Percentiles rank a stretch among this genome's conserved stretches.
Evolutionary conservation across 805 yeast genomes (phyloP).

Genomic region (Blastobotrys mokoenaii): DNA sequence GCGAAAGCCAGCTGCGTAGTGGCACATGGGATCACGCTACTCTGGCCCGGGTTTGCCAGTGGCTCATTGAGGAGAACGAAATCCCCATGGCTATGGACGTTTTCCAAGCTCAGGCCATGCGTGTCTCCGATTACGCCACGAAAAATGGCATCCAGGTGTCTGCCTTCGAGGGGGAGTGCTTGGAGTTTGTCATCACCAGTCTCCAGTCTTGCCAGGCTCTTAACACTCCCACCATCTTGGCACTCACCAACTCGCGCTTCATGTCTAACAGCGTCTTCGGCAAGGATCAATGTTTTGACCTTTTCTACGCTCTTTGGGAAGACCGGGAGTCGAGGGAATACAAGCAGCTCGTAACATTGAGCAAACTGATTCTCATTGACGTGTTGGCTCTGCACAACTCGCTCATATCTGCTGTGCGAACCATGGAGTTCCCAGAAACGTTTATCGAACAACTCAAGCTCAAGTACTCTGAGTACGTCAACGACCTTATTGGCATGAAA

Average conservation of each 20-base stretch:
- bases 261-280: slow-evolving; percentile 12
- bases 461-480: slow-evolving; percentile 8
- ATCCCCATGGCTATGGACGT: slow-evolving; percentile 23
- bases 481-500: slow-evolving; percentile 7
- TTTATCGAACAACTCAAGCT: slow-evolving; percentile 7
- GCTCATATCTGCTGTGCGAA: slow-evolving; percentile 11
- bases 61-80: slow-evolving; percentile 9
- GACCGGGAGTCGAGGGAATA: slow-evolving; percentile 14
- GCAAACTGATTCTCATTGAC: slow-evolving; percentile 7
- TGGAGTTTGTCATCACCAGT: slow-evolving; percentile 4
- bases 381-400: slow-evolving; percentile 12
- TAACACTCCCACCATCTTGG: neutral
- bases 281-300: slow-evolving; percentile 12
- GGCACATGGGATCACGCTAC: slow-evolving; percentile 27
- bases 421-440: slow-evolving; percentile 10
- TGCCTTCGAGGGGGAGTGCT: slow-evolving; percentile 7
- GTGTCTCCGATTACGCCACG: neutral
- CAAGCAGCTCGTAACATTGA: neutral
- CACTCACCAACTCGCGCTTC: slow-evolving; percentile 12
- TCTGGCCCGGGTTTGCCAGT: slow-evolving; percentile 14
- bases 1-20: slow-evolving; percentile 23
- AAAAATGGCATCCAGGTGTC: neutral
- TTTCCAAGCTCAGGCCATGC: slow-evolving; percentile 20
- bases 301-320: slow-evolving; percentile 18
- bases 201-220: slow-evolving; percentile 6